Evolutionary conservation across 2,329 filamentous ascomycete genomes (phyloP).

Genomic region (Colletotrichum eremochloae): DNA sequence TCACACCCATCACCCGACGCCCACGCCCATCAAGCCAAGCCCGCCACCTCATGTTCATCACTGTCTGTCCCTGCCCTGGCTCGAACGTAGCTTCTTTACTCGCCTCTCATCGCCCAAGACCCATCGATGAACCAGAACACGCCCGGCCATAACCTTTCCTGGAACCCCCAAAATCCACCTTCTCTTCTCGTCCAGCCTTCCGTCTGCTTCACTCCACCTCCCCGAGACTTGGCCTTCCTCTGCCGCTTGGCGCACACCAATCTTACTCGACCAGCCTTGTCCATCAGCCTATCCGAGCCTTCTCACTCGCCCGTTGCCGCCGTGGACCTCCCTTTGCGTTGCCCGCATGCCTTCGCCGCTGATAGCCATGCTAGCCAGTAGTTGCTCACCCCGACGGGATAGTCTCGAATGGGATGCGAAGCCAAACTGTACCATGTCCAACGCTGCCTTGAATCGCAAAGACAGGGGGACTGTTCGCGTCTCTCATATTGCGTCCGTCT

Average conservation of each 20-base stretch:
- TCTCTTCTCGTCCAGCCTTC: conserved; percentile 38
- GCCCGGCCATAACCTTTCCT: conserved; percentile 15
- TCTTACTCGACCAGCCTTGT: conserved; percentile 13
- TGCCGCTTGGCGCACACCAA: conserved; percentile 31
- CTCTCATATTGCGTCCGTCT: conserved; percentile 3
- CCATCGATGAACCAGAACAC: conserved; percentile 25
- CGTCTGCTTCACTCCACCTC: conserved; percentile 39
- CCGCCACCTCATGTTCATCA: conserved; percentile 1
- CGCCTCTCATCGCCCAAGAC: conserved; percentile 12
- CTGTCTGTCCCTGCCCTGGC: background rate
- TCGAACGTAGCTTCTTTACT: background rate
- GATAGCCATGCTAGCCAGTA: conserved; percentile 32
- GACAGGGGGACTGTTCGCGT: conserved; percentile 7
- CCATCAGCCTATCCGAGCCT: background rate
- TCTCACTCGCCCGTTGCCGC: conserved; percentile 24
- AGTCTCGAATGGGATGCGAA: conserved; percentile 9
- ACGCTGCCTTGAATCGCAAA: background rate
- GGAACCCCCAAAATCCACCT: conserved; percentile 29
- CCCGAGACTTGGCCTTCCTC: conserved; percentile 40
- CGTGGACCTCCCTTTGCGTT: background rate
- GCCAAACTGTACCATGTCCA: conserved; percentile 11
- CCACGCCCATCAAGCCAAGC: background rate
- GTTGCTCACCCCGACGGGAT: conserved; percentile 21
- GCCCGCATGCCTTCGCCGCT: conserved; percentile 31
- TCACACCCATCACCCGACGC: background rate